phyloP scores from a whole-genome alignment of 306 rosid species.

The Trichosanthes cucumerina region DNA sequence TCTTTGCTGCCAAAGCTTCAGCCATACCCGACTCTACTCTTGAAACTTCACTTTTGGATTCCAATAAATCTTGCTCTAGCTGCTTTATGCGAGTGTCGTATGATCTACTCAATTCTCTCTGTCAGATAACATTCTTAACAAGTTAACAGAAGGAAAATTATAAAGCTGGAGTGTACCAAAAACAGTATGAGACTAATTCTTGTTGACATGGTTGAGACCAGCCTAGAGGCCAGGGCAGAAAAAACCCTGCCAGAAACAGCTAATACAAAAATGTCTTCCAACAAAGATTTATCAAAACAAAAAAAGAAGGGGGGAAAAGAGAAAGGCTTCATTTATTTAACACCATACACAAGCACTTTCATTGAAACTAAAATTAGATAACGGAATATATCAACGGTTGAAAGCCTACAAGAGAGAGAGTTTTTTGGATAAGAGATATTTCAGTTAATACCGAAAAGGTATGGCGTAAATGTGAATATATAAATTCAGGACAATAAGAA shows the following conservation, averaged over 20 bases:
- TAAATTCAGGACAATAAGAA: not conserved
- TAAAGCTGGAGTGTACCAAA: not conserved
- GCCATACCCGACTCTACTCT: conserved; percentile 79
- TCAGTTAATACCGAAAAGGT: not conserved
- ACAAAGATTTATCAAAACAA: not conserved
- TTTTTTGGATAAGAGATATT: not conserved
- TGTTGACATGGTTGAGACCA: not conserved
- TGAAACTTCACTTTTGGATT: conserved; percentile 65
- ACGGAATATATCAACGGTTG: not conserved
- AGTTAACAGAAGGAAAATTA: not conserved
- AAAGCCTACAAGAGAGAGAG: not conserved
- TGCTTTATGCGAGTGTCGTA: conserved; percentile 77
- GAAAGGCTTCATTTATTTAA: not conserved
- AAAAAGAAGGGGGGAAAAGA: no score
- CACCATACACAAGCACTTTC: not conserved
- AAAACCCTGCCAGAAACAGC: not conserved
- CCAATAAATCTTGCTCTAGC: conserved; percentile 60
- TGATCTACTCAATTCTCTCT: conserved; percentile 94
- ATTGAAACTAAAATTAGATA: not conserved
- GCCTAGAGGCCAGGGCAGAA: not conserved
- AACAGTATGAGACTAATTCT: not conserved
- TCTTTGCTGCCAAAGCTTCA: conserved; percentile 90
- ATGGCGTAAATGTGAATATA: not conserved
- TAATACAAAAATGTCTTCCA: not conserved
- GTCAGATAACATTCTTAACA: conserved; percentile 21